A percentile compares a stretch with the other conserved stretches of the same genome.
Evolutionary conservation across 306 rosid species (phyloP).

Genomic region (Glycyrrhiza uralensis): DNA sequence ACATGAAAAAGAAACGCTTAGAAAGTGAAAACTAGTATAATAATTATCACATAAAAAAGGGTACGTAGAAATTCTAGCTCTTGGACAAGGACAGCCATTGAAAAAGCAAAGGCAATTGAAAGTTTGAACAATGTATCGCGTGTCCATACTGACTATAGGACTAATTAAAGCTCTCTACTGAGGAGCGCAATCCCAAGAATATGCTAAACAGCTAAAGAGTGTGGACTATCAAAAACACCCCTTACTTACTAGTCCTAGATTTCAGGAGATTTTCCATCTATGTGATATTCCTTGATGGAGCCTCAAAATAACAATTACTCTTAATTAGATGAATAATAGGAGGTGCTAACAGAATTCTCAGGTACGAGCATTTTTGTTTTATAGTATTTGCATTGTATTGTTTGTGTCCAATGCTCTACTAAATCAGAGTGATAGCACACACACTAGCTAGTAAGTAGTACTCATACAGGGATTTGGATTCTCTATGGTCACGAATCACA

Average conservation of each 20-base stretch:
- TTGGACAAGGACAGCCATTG: slow-evolving; percentile 24
- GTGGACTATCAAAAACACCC: neutral
- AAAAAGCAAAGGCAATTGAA: slow-evolving; percentile 18
- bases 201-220: neutral
- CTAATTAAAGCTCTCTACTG: neutral
- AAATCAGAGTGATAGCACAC: neutral
- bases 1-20: neutral
- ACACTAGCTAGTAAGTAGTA: too few relatives aligned
- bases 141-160: slow-evolving; percentile 6
- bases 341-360: too few relatives aligned
- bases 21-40: neutral
- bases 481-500: too few relatives aligned
- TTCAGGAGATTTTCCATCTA: neutral
- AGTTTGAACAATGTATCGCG: neutral
- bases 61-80: slow-evolving; percentile 5
- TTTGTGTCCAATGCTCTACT: too few relatives aligned
- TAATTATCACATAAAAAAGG: neutral
- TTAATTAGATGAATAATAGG: too few relatives aligned
- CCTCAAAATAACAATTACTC: neutral
- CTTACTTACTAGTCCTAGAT: neutral
- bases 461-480: too few relatives aligned
- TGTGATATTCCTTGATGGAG: neutral
- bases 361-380: too few relatives aligned
- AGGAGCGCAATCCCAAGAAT: neutral
- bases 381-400: too few relatives aligned